Percentiles rank a stretch among this genome's conserved stretches.
Evolutionary conservation across 345 rosid species (phyloP).

Genomic region (Ricinus communis): DNA sequence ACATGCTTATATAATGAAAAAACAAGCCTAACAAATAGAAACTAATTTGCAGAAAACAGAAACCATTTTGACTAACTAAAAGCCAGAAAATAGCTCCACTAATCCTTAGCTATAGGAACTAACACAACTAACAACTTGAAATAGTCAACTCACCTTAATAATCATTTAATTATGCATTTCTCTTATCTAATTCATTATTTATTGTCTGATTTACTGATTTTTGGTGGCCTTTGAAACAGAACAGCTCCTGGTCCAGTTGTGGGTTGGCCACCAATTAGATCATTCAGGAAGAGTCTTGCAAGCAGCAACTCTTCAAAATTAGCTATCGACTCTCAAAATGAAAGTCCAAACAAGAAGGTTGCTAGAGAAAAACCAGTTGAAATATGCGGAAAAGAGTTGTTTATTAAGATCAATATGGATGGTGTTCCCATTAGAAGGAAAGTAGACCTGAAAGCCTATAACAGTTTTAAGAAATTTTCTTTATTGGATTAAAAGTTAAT

Average conservation of each 20-base stretch:
- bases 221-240: constrained; percentile 38
- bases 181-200: background rate
- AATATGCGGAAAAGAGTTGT: constrained; percentile 48
- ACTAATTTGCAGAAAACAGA: no score
- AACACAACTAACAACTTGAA: no score
- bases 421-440: constrained; percentile 98
- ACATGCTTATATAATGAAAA: no score
- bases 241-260: constrained; percentile 95
- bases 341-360: constrained; percentile 37
- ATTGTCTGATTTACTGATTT: constrained; percentile 5
- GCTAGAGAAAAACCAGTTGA: constrained; percentile 34
- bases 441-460: constrained; percentile 79
- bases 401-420: constrained; percentile 96
- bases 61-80: no score
- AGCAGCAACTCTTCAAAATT: constrained; percentile 60
- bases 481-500: background rate
- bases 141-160: background rate
- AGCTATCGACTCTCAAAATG: constrained; percentile 51
- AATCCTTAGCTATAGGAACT: no score
- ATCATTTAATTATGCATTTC: background rate
- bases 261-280: constrained; percentile 98
- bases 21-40: no score
- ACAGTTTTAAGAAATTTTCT: constrained; percentile 78
- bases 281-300: constrained; percentile 84
- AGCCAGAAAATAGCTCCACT: no score